phyloP scores from a whole-genome alignment of 306 rosid genomes.

The Lathyrus aphaca region DNA sequence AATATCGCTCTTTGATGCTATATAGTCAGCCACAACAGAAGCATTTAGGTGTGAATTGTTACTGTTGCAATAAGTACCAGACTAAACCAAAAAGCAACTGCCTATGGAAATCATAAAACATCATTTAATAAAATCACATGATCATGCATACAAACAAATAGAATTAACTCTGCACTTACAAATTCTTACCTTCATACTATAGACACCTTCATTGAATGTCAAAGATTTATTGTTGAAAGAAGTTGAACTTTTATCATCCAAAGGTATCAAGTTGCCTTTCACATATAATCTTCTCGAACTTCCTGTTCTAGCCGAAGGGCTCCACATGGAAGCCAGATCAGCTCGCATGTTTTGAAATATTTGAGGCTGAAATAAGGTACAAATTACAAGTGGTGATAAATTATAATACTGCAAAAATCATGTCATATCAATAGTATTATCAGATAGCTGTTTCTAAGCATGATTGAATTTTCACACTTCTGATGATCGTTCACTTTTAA shows the following conservation, averaged over 20 bases:
- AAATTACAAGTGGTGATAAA: constrained; percentile 35
- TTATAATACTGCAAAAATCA: constrained; percentile 23
- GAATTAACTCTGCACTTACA: constrained; percentile 13
- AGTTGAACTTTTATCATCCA: constrained; percentile 47
- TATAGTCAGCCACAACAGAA: constrained; percentile 14
- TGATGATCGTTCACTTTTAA: constrained; percentile 8
- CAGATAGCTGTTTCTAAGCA: constrained; percentile 30
- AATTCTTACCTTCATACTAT: constrained; percentile 69
- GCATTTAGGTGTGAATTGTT: constrained; percentile 12
- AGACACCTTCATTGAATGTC: constrained; percentile 61
- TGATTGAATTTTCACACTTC: constrained; percentile 2
- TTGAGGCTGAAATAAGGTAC: constrained; percentile 73
- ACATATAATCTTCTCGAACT: constrained; percentile 55
- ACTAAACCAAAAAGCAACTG: constrained; percentile 34
- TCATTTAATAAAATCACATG: constrained; percentile 21
- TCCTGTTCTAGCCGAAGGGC: constrained; percentile 63
- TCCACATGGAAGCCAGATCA: constrained; percentile 94
- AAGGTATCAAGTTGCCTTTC: constrained; percentile 50
- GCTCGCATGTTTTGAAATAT: constrained; percentile 78
- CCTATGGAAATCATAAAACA: constrained; percentile 26
- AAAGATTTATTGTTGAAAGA: constrained; percentile 48
- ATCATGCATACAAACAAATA: constrained; percentile 28
- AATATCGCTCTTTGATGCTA: constrained; percentile 16
- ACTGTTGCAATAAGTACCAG: constrained; percentile 23
- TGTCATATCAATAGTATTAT: constrained; percentile 21